These are phyloP conservation scores for Russula virescens DNA, from an alignment of 768 basidiomycete genomes.

Conservation along the genomic window DNA sequence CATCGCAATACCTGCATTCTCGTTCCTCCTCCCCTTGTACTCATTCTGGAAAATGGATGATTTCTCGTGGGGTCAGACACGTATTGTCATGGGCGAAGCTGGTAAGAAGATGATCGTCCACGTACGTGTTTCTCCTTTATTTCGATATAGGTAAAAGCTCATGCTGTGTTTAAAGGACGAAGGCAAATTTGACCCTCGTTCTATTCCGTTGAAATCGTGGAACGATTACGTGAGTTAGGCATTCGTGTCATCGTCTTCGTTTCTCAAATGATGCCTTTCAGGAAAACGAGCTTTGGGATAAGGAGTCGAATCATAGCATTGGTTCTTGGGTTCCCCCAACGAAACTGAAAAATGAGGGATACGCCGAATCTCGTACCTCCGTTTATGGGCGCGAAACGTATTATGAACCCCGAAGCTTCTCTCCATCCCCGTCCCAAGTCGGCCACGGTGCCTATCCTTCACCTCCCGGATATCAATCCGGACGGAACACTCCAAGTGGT, in stretches of 20 bases:
- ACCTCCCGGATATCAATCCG: slow-evolving; percentile 73
- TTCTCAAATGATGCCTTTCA: slow-evolving; percentile 29
- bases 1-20: slow-evolving; percentile 87
- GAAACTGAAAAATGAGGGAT: slow-evolving; percentile 65
- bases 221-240: slow-evolving; percentile 72
- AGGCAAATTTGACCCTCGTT: slow-evolving; percentile 91
- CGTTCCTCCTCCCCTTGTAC: slow-evolving; percentile 87
- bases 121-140: slow-evolving; percentile 41
- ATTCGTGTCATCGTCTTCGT: neutral
- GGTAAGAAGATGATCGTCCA: slow-evolving; percentile 96
- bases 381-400: slow-evolving; percentile 84
- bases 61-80: slow-evolving; percentile 93
- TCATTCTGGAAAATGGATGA: slow-evolving; percentile 99
- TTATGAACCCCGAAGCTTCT: slow-evolving; percentile 59
- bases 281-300: slow-evolving; percentile 97
- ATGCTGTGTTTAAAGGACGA: slow-evolving; percentile 62
- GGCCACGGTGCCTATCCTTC: slow-evolving; percentile 39
- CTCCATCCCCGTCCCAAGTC: slow-evolving; percentile 71
- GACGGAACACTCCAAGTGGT: slow-evolving; percentile 70
- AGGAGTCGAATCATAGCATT: slow-evolving; percentile 92
- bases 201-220: slow-evolving; percentile 96
- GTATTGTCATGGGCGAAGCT: slow-evolving; percentile 87
- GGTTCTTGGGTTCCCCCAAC: slow-evolving; percentile 86
- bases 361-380: slow-evolving; percentile 72
- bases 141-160: slow-evolving; percentile 6